phyloP scores from a whole-genome alignment of 352 stramenopile species.

The Aphanomyces cochlioides region DNA sequence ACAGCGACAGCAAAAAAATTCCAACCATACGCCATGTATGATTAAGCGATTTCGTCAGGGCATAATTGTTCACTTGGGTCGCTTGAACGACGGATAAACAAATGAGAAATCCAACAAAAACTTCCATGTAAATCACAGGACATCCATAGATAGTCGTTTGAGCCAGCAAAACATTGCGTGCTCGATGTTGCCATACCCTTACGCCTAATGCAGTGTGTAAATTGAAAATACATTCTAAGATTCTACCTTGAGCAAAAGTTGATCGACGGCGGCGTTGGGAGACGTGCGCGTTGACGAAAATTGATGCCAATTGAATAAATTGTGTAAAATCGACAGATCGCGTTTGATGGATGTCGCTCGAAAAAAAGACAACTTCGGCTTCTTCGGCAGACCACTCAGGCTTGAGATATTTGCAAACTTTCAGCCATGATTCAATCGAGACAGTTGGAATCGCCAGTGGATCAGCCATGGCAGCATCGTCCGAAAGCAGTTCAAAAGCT shows the following conservation, averaged over 20 bases:
- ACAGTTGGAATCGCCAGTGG: conserved; percentile 30
- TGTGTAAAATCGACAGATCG: conserved; percentile 58
- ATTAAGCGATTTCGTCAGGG: conserved; percentile 70
- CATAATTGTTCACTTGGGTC: conserved; percentile 80
- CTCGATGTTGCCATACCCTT: conserved; percentile 41
- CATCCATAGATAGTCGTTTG: conserved; percentile 63
- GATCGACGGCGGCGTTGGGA: conserved; percentile 14
- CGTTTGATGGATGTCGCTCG: conserved; percentile 60
- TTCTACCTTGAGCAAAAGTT: conserved; percentile 10
- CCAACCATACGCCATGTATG: conserved; percentile 67
- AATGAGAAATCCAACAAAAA: conserved; percentile 70
- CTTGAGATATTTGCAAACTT: conserved; percentile 58
- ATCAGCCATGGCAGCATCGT: conserved; percentile 27
- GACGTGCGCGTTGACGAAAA: conserved; percentile 38
- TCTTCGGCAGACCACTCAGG: conserved; percentile 72
- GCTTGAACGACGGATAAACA: conserved; percentile 73
- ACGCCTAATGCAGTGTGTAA: conserved; percentile 44
- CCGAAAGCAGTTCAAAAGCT: conserved; percentile 69
- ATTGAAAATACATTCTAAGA: not conserved
- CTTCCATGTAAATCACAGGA: conserved; percentile 63
- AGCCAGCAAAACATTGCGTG: conserved; percentile 55
- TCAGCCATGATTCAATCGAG: conserved; percentile 69
- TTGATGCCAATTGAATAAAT: conserved; percentile 75
- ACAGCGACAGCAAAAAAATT: conserved; percentile 61
- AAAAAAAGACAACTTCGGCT: conserved; percentile 74